Evolutionary conservation across 1,284 basidiomycete species (phyloP).

Genomic region (Ceratobasidium sp.): DNA sequence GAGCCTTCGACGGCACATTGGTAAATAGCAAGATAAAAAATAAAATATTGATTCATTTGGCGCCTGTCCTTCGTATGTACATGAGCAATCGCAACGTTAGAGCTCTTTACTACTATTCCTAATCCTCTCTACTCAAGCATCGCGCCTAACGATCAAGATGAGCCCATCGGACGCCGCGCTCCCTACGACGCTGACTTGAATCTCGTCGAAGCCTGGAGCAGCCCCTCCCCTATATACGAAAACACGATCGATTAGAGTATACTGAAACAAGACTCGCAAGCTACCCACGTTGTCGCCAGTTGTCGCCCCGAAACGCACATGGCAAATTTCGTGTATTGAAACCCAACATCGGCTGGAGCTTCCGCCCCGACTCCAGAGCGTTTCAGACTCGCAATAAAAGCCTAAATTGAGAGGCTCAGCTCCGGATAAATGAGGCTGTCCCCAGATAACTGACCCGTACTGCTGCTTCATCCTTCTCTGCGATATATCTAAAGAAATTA

Average conservation of each 20-base stretch:
- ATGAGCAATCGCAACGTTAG: conserved; percentile 7
- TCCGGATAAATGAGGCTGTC: not conserved
- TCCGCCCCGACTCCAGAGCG: conserved; percentile 24
- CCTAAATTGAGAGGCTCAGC: not conserved
- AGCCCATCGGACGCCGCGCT: conserved; percentile 39
- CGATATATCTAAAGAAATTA: conserved; percentile 81
- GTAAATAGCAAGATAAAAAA: conserved; percentile 40
- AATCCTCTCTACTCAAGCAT: conserved; percentile 9
- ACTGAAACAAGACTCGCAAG: too few species aligned
- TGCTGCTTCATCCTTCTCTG: conserved; percentile 68
- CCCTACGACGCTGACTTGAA: conserved; percentile 31
- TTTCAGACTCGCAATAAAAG: conserved; percentile 24
- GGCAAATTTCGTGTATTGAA: conserved; percentile 17
- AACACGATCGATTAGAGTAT: too few species aligned
- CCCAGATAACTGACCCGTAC: conserved; percentile 59
- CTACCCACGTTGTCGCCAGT: conserved; percentile 17
- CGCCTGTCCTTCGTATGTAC: conserved; percentile 23
- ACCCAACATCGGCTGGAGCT: conserved; percentile 10
- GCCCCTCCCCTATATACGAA: too few species aligned
- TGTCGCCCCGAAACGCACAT: conserved; percentile 28
- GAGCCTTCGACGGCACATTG: not conserved
- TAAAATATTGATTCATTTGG: conserved; percentile 13
- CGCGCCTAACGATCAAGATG: conserved; percentile 24
- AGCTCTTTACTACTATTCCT: not conserved
- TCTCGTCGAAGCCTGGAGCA: conserved; percentile 11